Conservation (phyloP, 805 yeast genomes). For the Kockiozyma suomiensis region DNA sequence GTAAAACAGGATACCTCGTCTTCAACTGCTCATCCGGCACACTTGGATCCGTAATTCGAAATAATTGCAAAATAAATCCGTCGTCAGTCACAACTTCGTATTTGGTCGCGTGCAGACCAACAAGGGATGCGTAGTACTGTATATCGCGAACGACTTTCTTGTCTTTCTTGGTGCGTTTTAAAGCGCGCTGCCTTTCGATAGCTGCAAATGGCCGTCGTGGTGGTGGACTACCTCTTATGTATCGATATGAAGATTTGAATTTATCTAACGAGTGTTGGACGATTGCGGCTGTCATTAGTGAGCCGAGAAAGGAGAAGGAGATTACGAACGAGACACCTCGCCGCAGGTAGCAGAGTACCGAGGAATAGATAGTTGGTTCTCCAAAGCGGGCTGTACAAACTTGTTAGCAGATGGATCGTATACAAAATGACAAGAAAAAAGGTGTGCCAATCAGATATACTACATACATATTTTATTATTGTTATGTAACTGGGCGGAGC, state of each 20-base stretch:
- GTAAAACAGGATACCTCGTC: slow-evolving; percentile 61
- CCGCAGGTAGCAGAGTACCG: slow-evolving; percentile 14
- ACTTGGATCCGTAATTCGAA: slow-evolving; percentile 60
- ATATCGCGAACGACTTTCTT: slow-evolving; percentile 54
- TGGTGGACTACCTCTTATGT: background rate
- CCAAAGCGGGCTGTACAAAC: slow-evolving; percentile 17
- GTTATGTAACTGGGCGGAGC: background rate
- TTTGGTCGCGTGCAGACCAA: slow-evolving; percentile 62
- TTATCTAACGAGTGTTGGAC: background rate
- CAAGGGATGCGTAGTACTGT: slow-evolving; percentile 64
- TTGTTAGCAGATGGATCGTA: background rate
- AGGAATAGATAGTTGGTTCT: slow-evolving; percentile 1
- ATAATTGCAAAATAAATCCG: slow-evolving; percentile 71
- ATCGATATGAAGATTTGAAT: background rate
- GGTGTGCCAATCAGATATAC: no score
- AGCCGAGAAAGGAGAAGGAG: slow-evolving; percentile 23
- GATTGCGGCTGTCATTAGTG: slow-evolving; percentile 22
- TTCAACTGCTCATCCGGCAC: slow-evolving; percentile 41
- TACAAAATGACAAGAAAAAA: no score
- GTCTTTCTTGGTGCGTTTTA: slow-evolving; percentile 41
- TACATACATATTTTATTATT: slow-evolving; percentile 7
- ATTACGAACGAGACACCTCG: slow-evolving; percentile 21
- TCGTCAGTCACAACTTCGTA: slow-evolving; percentile 71
- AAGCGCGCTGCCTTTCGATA: slow-evolving; percentile 22
- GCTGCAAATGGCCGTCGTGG: slow-evolving; percentile 24